Base-by-base conservation (phyloP, 345 rosid species). In the Citrus cavaleriei region DNA sequence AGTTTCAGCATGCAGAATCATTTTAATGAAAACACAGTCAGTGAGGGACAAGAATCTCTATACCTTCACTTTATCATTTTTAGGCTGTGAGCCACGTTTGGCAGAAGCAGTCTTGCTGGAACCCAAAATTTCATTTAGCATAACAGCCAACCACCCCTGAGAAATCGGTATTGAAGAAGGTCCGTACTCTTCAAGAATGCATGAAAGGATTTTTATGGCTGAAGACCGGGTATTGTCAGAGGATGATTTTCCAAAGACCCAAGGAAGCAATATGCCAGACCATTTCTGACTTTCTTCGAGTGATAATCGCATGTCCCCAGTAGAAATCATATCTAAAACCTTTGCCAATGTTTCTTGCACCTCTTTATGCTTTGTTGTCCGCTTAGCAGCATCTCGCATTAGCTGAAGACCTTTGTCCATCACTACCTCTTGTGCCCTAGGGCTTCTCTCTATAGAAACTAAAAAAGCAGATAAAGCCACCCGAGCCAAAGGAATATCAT, bases 261-360 rank as follows among this genome's bases (percentile, higher is more conserved):
- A 96, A 70, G 88, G 83, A 80, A 96, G 92, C 75, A 96, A 86
- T 81, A 93, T 89, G 57, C 90, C 91, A 19, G 97, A 88, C 99
- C 99, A 96, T 79, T 87, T 94, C 82, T 94, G 93, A 83, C 99
- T 89, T 86, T 96, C 98, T 87, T 90, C 92, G 81, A 96, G 90
- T 78, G 95, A 88, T 79, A 96, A 81, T 76, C 83, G 97, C 82
- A 82, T 82, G 70, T 87, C 92, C 72, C 93, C 86, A 2, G 90
- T 66, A 73, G 86, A 91, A 73, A 96, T 85, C 81, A 94, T 84
- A 76, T 94, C 95, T 78, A 96, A 85, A 77, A 89, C 97, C 92
- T 91, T 91, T 60, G 98, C 95, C 85, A 96, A 84, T 63, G 91
- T 86, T 89, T 94, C 98, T 82, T 96, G 99, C 67, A 94, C 87